Evolutionary conservation across 768 basidiomycete species (phyloP), one percentile per base, ranked within the genome.

Genomic region (Kwoniella heveanensis): DNA sequence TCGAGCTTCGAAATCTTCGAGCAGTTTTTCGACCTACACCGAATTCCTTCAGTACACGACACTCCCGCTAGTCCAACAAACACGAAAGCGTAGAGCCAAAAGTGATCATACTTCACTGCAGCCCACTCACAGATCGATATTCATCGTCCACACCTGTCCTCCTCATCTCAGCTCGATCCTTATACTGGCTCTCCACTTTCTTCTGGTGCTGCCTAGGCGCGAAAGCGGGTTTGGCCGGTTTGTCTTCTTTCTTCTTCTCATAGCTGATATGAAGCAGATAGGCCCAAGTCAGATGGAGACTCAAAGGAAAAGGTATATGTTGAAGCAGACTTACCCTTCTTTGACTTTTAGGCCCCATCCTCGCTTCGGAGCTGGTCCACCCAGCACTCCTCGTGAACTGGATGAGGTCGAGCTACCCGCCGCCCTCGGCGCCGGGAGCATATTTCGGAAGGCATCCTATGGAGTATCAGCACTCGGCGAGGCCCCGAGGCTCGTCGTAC

Each of bases 1-100:
- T 39, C 83, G 84, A 68, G 83, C 85, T 79, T 93, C 88, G 62
- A 93, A 93, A 64, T 91, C 90, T 58, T 91, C 88, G 1, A 90
- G 81, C 10, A 94, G 81, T 12, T 90, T 87, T 76, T 91, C 90
- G 29, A 91, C 86, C 88, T 91, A 64, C 6, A 54, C 21, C 3
- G 19, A 22, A 21, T 19, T 25, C 7, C 32, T 44, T 25, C 29
- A 30, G 47, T 67, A 50, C 67, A 54, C 50, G 32, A 36, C 6
- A 36, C 7, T 13, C 7, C 32, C 6, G n/a, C n/a, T 36, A 36
- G 7, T 36, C 32, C 7, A 7, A 36, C 32, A 13, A 37, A 8
- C 48, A 37, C 6, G 24, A 12, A 26, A 12, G 12, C 8, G 6
- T 19, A n/a, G 25, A 3, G 47, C 25, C 29, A 5, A 32, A n/a